phyloP scores from a whole-genome alignment of 1,284 basidiomycete genomes.

The Fomitopsis palustris region DNA sequence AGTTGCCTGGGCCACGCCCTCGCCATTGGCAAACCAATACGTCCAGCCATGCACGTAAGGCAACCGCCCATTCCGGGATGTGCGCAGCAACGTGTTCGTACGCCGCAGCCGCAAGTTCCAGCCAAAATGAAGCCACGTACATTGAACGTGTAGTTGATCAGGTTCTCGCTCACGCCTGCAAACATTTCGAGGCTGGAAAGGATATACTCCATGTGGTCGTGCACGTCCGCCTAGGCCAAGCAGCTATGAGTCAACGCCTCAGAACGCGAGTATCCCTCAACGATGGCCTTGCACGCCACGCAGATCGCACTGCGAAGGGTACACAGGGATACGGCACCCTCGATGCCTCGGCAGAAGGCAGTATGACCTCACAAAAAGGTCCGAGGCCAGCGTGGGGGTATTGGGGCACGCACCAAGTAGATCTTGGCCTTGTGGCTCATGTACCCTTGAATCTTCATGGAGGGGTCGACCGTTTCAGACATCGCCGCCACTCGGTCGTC shows the following conservation, averaged over 20 bases:
- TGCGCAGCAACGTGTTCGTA: not conserved
- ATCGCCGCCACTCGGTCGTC: conserved; percentile 59
- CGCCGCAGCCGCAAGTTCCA: not conserved
- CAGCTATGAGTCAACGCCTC: not conserved
- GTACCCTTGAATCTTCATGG: conserved; percentile 46
- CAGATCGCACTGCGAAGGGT: not conserved
- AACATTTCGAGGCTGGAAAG: conserved; percentile 67
- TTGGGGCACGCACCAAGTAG: conserved; percentile 45
- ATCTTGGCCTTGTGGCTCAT: conserved; percentile 69
- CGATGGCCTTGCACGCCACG: not conserved
- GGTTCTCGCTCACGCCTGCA: conserved; percentile 60
- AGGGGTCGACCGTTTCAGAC: conserved; percentile 33
- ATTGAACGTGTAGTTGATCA: conserved; percentile 69
- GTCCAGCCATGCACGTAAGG: not conserved
- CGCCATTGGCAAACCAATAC: too few species aligned
- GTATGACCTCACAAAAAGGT: not conserved
- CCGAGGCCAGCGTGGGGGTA: not conserved
- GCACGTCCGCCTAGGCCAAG: conserved; percentile 55
- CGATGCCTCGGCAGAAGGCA: not conserved
- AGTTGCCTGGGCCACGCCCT: not conserved
- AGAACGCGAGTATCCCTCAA: not conserved
- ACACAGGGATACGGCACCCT: not conserved
- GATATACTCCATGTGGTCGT: conserved; percentile 70
- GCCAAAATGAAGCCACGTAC: conserved; percentile 27
- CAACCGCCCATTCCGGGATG: not conserved